Percentiles rank a stretch among this genome's conserved stretches.
phyloP scores from a whole-genome alignment of 2,329 filamentous ascomycete genomes.

The Blastomyces parvus region DNA sequence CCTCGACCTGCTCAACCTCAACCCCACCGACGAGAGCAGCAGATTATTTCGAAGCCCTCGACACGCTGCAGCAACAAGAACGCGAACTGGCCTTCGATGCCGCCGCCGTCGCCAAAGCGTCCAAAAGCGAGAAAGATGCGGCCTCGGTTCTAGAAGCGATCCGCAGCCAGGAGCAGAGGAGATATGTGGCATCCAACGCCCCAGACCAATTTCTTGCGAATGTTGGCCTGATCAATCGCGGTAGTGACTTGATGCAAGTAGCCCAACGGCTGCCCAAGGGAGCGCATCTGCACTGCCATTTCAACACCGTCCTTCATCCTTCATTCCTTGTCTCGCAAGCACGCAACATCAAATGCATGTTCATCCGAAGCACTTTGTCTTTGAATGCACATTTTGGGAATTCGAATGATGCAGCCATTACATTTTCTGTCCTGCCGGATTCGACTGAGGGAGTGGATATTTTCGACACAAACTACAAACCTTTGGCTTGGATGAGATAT shows the following conservation, averaged over 20 bases:
- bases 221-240: constrained; percentile 4
- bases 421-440: constrained; percentile 7
- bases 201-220: constrained; percentile 7
- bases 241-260: constrained; percentile 5
- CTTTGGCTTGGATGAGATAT: constrained; percentile 8
- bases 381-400: neutral
- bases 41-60: neutral
- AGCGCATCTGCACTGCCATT: constrained; percentile 9
- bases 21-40: neutral
- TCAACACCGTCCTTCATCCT: constrained; percentile 8
- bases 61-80: neutral
- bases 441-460: neutral
- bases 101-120: neutral
- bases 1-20: neutral
- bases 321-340: constrained; percentile 6
- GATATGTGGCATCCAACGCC: neutral
- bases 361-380: constrained; percentile 1
- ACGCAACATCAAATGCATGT: constrained; percentile 8
- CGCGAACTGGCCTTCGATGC: constrained; percentile 6
- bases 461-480: neutral
- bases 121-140: constrained; percentile 1
- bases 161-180: neutral
- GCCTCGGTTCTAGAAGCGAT: constrained; percentile 1
- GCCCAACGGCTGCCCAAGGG: constrained; percentile 5
- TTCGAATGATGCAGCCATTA: constrained; percentile 3